Percentiles rank a stretch among this genome's conserved stretches.
These are phyloP conservation scores for Lactarius hatsudake DNA, from an alignment of 768 basidiomycete genomes.

Conservation along the genomic window DNA sequence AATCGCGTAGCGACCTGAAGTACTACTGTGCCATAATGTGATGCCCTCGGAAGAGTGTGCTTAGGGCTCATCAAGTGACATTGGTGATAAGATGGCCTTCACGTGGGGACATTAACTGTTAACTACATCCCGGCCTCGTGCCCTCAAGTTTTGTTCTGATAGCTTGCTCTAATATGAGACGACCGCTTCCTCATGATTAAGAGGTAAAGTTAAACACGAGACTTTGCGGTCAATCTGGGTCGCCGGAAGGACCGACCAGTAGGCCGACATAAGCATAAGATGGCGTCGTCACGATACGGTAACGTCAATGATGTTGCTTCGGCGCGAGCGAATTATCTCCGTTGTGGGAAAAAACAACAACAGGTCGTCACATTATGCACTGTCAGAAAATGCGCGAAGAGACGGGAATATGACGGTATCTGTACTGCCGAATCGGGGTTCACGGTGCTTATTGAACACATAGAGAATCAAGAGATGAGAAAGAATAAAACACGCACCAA, in stretches of 20 bases:
- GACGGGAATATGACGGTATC: not conserved
- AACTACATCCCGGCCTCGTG: not conserved
- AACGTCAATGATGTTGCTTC: not conserved
- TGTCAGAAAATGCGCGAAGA: not conserved
- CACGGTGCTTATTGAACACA: not conserved
- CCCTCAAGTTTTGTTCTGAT: not conserved
- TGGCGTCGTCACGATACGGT: not conserved
- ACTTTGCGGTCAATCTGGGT: conserved; percentile 1
- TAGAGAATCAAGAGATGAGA: not conserved
- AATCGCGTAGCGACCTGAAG: not conserved
- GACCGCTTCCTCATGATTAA: not conserved
- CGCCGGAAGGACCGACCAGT: not conserved
- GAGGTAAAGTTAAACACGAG: not conserved
- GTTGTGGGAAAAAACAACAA: not conserved
- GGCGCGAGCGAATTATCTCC: not conserved
- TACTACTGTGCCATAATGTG: not conserved
- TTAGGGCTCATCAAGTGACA: not conserved
- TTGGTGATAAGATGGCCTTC: conserved; percentile 11
- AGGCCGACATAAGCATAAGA: not conserved
- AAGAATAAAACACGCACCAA: not conserved
- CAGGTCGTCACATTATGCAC: too few relatives aligned
- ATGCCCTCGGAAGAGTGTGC: not conserved
- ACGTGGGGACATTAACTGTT: not conserved
- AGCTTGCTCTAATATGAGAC: not conserved
- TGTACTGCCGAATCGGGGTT: not conserved